Conservation (phyloP, 108 stramenopile species). For the Phaeodactylum tricornutum region DNA sequence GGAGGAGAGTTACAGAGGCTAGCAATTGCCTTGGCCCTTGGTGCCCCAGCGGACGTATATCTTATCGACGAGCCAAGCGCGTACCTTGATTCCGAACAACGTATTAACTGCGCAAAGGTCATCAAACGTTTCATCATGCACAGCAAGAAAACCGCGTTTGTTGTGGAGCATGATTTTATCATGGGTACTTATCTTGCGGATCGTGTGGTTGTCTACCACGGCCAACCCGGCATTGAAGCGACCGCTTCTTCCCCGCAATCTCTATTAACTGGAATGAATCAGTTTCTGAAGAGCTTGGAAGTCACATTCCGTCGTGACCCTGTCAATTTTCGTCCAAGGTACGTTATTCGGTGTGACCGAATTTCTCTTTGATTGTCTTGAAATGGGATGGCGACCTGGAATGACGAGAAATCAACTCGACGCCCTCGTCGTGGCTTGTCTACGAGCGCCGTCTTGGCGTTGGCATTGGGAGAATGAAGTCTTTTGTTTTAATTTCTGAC, state of each 20-base stretch:
- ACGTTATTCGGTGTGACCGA: slow-evolving; percentile 7
- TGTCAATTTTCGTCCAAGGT: slow-evolving; percentile 93
- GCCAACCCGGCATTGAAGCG: slow-evolving; percentile 91
- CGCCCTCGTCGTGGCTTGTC: slow-evolving; percentile 16
- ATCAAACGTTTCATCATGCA: slow-evolving; percentile 99
- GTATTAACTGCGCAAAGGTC: slow-evolving; percentile 96
- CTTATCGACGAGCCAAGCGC: slow-evolving; percentile 99
- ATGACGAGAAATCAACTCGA: slow-evolving; percentile 40
- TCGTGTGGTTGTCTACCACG: slow-evolving; percentile 95
- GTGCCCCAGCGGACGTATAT: slow-evolving; percentile 95
- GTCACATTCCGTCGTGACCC: slow-evolving; percentile 99
- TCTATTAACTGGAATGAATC: slow-evolving; percentile 95
- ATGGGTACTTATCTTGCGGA: slow-evolving; percentile 99
- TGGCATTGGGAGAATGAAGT: slow-evolving; percentile 40
- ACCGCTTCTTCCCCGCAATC: slow-evolving; percentile 93
- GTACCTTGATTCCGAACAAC: slow-evolving; percentile 97
- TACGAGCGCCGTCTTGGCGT: slow-evolving; percentile 48
- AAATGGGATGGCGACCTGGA: too few relatives aligned
- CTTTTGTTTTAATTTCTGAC: slow-evolving; percentile 77
- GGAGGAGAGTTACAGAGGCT: slow-evolving; percentile 99
- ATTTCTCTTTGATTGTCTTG: slow-evolving; percentile 9
- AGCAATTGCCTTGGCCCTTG: slow-evolving; percentile 91
- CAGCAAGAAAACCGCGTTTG: slow-evolving; percentile 96
- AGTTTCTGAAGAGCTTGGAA: slow-evolving; percentile 90
- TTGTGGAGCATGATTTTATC: slow-evolving; percentile 99